A percentile compares a stretch with the other conserved stretches of the same genome.
These are phyloP conservation scores for Kingdonia uniflora DNA, from an alignment of 164 flowering plant species.

Conservation along the genomic window DNA sequence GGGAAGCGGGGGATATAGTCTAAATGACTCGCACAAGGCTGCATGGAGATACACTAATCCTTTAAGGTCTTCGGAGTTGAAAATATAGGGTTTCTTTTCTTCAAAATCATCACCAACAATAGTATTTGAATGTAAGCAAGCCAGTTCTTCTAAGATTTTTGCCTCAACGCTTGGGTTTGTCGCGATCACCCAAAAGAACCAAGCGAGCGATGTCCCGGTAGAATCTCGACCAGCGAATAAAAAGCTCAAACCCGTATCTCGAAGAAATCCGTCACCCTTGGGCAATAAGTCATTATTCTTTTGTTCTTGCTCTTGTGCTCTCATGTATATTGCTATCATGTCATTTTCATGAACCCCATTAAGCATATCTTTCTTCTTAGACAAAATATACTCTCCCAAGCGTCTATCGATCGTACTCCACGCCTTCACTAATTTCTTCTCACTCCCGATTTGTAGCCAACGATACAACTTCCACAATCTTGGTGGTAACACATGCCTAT, in stretches of 20 bases:
- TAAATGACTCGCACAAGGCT: constrained; percentile 21
- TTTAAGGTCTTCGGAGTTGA: constrained; percentile 14
- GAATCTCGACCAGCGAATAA: constrained; percentile 34
- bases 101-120: neutral
- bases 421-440: constrained; percentile 5
- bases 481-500: constrained; percentile 9
- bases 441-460: constrained; percentile 6
- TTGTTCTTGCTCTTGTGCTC: neutral
- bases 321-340: constrained; percentile 1
- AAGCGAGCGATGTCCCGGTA: constrained; percentile 23
- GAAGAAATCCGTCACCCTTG: constrained; percentile 11
- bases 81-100: neutral
- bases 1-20: constrained; percentile 23
- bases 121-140: neutral
- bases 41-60: constrained; percentile 24
- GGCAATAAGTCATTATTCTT: constrained; percentile 1
- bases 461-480: constrained; percentile 8
- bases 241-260: constrained; percentile 22
- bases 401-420: constrained; percentile 3
- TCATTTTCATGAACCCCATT: neutral
- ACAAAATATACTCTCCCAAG: neutral
- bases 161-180: constrained; percentile 21
- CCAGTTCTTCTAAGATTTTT: constrained; percentile 26
- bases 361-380: constrained; percentile 1
- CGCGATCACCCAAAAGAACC: constrained; percentile 36